phyloP scores from a whole-genome alignment of 176 grass and related monocot genomes.

The Eleusine coracana region DNA sequence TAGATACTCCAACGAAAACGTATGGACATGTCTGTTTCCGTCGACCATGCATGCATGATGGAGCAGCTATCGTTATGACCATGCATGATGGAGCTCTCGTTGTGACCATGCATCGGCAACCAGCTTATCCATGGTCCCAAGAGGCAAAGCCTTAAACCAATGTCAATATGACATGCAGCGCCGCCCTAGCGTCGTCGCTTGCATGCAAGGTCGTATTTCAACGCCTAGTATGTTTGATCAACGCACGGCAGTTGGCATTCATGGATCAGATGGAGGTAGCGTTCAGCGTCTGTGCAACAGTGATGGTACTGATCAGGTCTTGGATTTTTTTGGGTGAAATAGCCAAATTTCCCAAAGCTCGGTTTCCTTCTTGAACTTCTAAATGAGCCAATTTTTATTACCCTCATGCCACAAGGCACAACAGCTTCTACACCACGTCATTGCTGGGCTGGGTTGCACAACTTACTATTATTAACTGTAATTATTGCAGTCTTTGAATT shows the following conservation, averaged over 20 bases:
- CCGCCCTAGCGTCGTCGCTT: slow-evolving; percentile 34
- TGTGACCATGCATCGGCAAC: neutral
- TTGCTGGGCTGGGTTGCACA: no score
- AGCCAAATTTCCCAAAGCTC: no score
- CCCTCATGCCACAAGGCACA: no score
- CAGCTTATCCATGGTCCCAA: neutral
- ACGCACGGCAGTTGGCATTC: slow-evolving; percentile 38
- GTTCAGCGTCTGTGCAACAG: slow-evolving; percentile 19
- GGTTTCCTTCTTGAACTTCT: no score
- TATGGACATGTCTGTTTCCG: neutral
- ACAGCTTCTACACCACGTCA: no score
- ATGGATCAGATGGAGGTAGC: neutral
- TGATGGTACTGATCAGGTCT: neutral
- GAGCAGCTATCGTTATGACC: neutral
- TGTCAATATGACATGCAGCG: slow-evolving; percentile 43
- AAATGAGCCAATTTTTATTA: no score
- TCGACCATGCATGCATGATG: neutral
- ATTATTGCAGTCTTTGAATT: no score
- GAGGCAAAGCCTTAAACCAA: neutral
- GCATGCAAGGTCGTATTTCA: slow-evolving; percentile 26
- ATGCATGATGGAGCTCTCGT: neutral
- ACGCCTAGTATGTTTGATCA: slow-evolving; percentile 38
- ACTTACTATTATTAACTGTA: no score
- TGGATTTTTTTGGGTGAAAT: neutral
- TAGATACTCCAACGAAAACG: neutral